Percentiles rank a stretch among this genome's conserved stretches.
Evolutionary conservation across 768 basidiomycete genomes (phyloP).

Genomic region (Suillus discolor): DNA sequence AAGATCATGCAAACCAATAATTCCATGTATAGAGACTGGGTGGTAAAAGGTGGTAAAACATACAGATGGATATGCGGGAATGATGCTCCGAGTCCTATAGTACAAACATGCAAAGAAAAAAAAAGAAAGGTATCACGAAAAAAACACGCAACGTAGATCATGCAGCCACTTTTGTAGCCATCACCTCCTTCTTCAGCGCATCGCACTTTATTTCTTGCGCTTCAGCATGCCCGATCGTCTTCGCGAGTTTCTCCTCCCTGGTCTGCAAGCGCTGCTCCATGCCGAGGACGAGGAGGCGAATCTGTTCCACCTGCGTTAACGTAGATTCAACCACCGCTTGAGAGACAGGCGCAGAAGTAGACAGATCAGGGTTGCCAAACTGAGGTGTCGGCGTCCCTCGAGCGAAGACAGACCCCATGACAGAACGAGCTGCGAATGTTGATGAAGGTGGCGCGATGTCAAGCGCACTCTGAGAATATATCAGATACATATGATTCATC

Average conservation of each 20-base stretch:
- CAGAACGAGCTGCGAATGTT: slow-evolving; percentile 28
- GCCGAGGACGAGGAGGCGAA: slow-evolving; percentile 67
- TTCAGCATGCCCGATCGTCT: slow-evolving; percentile 63
- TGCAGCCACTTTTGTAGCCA: slow-evolving; percentile 22
- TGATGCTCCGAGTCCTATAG: slow-evolving; percentile 4
- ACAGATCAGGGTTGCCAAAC: slow-evolving; percentile 15
- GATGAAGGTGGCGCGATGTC: slow-evolving; percentile 39
- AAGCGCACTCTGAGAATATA: slow-evolving; percentile 30
- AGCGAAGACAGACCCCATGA: slow-evolving; percentile 30
- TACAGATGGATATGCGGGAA: slow-evolving; percentile 4
- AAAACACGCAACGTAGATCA: slow-evolving; percentile 14
- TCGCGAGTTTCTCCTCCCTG: slow-evolving; percentile 62
- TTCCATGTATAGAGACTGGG: background rate
- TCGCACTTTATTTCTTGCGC: slow-evolving; percentile 59
- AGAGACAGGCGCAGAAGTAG: slow-evolving; percentile 21
- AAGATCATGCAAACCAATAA: background rate
- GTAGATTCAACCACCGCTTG: slow-evolving; percentile 40
- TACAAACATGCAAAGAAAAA: background rate
- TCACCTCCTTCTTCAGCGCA: slow-evolving; percentile 43
- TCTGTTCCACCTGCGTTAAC: slow-evolving; percentile 65
- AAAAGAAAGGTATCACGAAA: background rate
- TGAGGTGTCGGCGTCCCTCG: slow-evolving; percentile 20
- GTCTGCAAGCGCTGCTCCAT: slow-evolving; percentile 73
- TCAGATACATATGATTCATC: background rate
- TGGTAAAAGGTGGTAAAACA: slow-evolving; percentile 9